A percentile compares a stretch with the other conserved stretches of the same genome.
Conservation (phyloP, 345 rosid species). For the Streptanthus diversifolius region DNA sequence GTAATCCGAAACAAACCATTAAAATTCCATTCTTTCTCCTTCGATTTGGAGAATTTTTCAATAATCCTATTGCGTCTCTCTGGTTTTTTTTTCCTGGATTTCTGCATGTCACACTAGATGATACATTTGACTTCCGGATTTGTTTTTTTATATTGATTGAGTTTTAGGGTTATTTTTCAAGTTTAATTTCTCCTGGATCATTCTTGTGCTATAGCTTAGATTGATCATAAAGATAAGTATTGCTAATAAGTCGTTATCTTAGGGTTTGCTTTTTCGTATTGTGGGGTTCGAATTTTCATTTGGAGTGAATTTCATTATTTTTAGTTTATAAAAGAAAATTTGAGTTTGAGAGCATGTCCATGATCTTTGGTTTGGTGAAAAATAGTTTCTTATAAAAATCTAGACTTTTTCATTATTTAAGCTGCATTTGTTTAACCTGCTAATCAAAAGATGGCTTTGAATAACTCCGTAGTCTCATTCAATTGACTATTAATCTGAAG, state of each 20-base stretch:
- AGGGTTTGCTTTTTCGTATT: conserved; percentile 40
- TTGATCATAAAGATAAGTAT: conserved; percentile 6
- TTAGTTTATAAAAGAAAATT: background rate
- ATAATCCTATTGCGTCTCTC: conserved; percentile 25
- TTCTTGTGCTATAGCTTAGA: conserved; percentile 20
- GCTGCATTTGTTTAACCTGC: background rate
- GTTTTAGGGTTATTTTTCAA: background rate
- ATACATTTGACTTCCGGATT: background rate
- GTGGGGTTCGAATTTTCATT: background rate
- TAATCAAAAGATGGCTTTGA: background rate
- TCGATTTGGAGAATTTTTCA: background rate
- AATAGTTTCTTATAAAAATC: background rate
- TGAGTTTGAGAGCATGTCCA: background rate
- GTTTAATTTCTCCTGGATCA: background rate
- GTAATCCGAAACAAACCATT: conserved; percentile 15
- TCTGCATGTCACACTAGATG: conserved; percentile 7
- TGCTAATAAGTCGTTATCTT: no score
- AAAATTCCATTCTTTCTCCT: conserved; percentile 4
- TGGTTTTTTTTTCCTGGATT: background rate
- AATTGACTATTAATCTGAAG: background rate
- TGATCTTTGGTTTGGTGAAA: background rate
- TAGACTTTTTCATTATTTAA: background rate
- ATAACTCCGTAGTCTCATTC: background rate
- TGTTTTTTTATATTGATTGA: conserved; percentile 10
- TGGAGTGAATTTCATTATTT: background rate